phyloP scores from a whole-genome alignment of 2,329 filamentous ascomycete species.

The Fusarium verrucosum region DNA sequence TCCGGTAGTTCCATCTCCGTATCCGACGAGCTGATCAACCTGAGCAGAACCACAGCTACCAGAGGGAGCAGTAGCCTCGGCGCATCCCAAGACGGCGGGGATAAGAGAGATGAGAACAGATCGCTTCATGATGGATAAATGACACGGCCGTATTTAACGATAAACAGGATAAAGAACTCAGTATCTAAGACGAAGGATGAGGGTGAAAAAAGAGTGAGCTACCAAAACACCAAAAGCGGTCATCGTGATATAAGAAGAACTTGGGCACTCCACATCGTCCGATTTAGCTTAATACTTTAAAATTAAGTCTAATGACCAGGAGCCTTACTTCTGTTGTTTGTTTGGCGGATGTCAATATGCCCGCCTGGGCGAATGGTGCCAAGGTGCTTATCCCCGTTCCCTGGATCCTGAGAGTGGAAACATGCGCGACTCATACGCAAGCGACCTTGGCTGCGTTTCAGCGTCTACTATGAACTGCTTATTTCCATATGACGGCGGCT shows the following conservation, averaged over 20 bases:
- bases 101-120: constrained; percentile 38
- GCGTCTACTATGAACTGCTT: not conserved
- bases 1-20: constrained; percentile 55
- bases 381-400: constrained; percentile 13
- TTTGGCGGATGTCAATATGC: constrained; percentile 37
- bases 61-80: constrained; percentile 19
- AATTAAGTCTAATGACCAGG: constrained; percentile 22
- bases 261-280: not conserved
- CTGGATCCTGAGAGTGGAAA: constrained; percentile 8
- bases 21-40: constrained; percentile 39
- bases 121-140: constrained; percentile 33
- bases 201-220: constrained; percentile 6
- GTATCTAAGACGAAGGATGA: constrained; percentile 6
- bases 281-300: constrained; percentile 25
- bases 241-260: not conserved
- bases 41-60: constrained; percentile 31
- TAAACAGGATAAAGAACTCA: constrained; percentile 24
- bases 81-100: constrained; percentile 26
- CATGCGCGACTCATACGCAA: constrained; percentile 14
- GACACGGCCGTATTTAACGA: constrained; percentile 28
- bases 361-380: constrained; percentile 33
- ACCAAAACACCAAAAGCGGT: not conserved
- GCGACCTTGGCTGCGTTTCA: constrained; percentile 27
- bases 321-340: not conserved
- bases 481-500: constrained; percentile 1